Base-by-base conservation (phyloP, 179 eudicot species). In the Silene vulgaris region DNA sequence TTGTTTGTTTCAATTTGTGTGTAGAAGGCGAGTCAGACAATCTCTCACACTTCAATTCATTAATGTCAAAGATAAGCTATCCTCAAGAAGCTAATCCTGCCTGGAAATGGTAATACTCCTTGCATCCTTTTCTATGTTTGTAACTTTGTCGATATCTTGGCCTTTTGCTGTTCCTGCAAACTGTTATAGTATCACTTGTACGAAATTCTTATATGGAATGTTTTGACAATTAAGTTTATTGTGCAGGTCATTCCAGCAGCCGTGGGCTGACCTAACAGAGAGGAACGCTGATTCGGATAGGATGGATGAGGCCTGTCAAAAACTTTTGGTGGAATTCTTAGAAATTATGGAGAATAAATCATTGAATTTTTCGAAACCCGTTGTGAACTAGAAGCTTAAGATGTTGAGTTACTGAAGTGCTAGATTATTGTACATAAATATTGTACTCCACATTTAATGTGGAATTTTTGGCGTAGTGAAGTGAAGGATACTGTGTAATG, bases 41-140 rank as follows among this genome's bases (percentile, higher is more conserved):
- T 75, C 82, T 60, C n/a, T 60, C 73, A 72, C 48, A 52, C 48
- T 67, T 64, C 60, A 76, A 59, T 43, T 82, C 85, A 13, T 85
- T 89, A 67, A 86, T 83, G 80, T 82, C 89, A 32, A 90, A 83
- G 83, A 86, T 95, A 66, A 75, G 72, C 32, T 86, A 84, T 77
- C 97, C 99, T 8, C 75, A 74, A 69, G 97, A 95, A 88, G 90
- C 89, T 70, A 79, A 86, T 79, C 93, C 95, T 75, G 71, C 84
- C 50, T 95, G 99, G 97, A 90, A 90, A 92, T 95, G 99, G 99
- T 95, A 83, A 85, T 70, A n/a, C 69, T 21, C 6, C 69, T 45
- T 14, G 52, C 52, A 0, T 11, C 14, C 14, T 45, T 45, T 6
- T 45, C 0, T 45, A 11, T 45, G 11, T 5, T 56, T 56, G 8